Percentiles rank a stretch among this genome's conserved stretches.
phyloP scores from a whole-genome alignment of 345 rosid genomes.

The Kernera saxatilis region DNA sequence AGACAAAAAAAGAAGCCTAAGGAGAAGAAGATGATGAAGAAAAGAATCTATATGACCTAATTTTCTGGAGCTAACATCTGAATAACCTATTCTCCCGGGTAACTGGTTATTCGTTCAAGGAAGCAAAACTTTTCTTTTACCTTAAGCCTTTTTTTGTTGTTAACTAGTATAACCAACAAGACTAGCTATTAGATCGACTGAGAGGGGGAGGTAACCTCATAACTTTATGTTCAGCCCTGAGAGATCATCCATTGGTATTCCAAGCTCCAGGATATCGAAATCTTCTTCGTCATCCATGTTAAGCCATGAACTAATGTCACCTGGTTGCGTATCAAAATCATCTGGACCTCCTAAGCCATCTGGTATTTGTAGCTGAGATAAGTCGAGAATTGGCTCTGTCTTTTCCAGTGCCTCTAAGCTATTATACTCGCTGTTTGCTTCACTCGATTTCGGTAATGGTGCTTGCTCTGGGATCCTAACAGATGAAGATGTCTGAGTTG shows the following conservation, averaged over 20 bases:
- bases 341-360: slow-evolving; percentile 48
- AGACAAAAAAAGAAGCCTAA: slow-evolving; percentile 2
- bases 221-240: slow-evolving; percentile 90
- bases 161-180: slow-evolving; percentile 79
- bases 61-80: slow-evolving; percentile 5
- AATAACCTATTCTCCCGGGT: slow-evolving; percentile 6
- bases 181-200: slow-evolving; percentile 32
- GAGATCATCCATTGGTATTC: slow-evolving; percentile 98
- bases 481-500: slow-evolving; percentile 67
- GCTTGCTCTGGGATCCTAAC: slow-evolving; percentile 53
- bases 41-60: slow-evolving; percentile 22
- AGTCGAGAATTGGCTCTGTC: slow-evolving; percentile 26
- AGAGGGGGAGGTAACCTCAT: slow-evolving; percentile 49
- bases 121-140: slow-evolving; percentile 23
- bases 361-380: slow-evolving; percentile 53
- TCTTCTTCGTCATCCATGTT: slow-evolving; percentile 91
- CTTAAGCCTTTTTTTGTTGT: slow-evolving; percentile 38
- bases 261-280: slow-evolving; percentile 83
- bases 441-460: slow-evolving; percentile 33
- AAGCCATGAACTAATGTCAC: slow-evolving; percentile 88
- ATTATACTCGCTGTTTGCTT: slow-evolving; percentile 52
- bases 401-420: slow-evolving; percentile 51
- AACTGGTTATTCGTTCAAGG: slow-evolving; percentile 18
- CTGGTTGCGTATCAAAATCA: slow-evolving; percentile 45
- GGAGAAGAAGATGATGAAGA: slow-evolving; percentile 3